Base-by-base conservation (phyloP, 2,329 filamentous ascomycete species). In the Cladosporium oxysporum region DNA sequence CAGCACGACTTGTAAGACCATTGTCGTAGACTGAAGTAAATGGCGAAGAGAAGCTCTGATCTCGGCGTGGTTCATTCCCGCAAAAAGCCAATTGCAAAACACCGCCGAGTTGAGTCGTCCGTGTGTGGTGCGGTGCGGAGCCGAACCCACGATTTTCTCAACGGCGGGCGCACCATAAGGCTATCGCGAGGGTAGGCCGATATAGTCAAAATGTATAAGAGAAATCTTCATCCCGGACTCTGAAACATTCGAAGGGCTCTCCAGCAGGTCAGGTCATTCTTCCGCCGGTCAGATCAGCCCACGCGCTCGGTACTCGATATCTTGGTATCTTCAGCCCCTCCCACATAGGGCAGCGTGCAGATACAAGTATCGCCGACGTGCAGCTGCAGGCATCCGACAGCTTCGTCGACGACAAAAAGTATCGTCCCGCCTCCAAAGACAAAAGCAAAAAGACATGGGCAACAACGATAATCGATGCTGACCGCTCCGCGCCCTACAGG, bases 291-390 rank as follows among this genome's bases (percentile, higher is more conserved):
- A 31, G 52, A 33, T 55, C 52, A 53, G 29, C 52, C 52, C 52
- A 55, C 28, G 16, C 52, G 52, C 52, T 55, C 31, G 52, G 52
- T 33, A 14, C 28, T 21, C 29, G 50, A n/a, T 53, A 53, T 29
- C 37, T 44, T 47, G 52, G 52, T 55, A 21, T 29, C 52, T 52
- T 29, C 21, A 33, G 52, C 52, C 52, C 52, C 52, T 55, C 52
- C 28, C 52, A 28, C 52, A 55, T 55, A 55, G 31, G 41, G 50
- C 50, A 53, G 50, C 26, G 26, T 29, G 50, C 52, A 31, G 21
- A 29, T 55, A n/a, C 28, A n/a, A 31, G 52, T 55, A 33, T 33
- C 52, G 26, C 52, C 52, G 52, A 55, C 52, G 52, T 55, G 52
- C 52, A 55, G 52, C 52, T 55, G 52, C 52, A 55, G 52, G 16